Evolutionary conservation across 306 rosid species (phyloP).

Genomic region (Lathyrus aphaca): DNA sequence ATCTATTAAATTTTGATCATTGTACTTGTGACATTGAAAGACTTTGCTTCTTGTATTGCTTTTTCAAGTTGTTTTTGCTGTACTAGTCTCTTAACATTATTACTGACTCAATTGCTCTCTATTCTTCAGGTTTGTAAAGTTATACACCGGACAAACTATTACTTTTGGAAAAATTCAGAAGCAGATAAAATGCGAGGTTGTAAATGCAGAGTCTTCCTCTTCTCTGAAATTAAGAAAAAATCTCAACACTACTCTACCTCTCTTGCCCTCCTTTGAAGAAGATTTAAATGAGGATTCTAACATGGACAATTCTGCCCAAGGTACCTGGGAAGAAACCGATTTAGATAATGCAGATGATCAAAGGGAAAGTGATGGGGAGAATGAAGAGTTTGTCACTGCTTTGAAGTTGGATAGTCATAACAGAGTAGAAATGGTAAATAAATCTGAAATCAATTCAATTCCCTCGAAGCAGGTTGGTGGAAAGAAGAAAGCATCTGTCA

Average conservation of each 20-base stretch:
- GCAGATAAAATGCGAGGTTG: slow-evolving; percentile 72
- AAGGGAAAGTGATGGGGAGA: slow-evolving; percentile 43
- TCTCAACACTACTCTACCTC: slow-evolving; percentile 27
- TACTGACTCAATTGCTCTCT: slow-evolving; percentile 13
- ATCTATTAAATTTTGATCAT: slow-evolving; percentile 10
- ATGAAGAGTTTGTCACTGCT: slow-evolving; percentile 33
- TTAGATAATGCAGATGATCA: slow-evolving; percentile 49
- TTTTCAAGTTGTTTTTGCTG: slow-evolving; percentile 24
- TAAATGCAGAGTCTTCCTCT: slow-evolving; percentile 42
- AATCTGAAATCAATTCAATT: slow-evolving; percentile 38
- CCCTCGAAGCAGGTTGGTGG: slow-evolving; percentile 40
- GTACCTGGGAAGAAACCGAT: slow-evolving; percentile 43
- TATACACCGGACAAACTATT: slow-evolving; percentile 58
- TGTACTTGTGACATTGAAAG: slow-evolving; percentile 13
- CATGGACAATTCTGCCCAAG: slow-evolving; percentile 37
- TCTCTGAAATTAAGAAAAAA: slow-evolving; percentile 27
- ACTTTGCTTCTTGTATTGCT: not conserved
- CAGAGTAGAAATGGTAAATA: slow-evolving; percentile 37
- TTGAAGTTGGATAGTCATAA: slow-evolving; percentile 37
- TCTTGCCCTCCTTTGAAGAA: slow-evolving; percentile 39
- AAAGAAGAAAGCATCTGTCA: slow-evolving; percentile 42
- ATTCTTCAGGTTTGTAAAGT: slow-evolving; percentile 64
- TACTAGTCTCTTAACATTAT: slow-evolving; percentile 12
- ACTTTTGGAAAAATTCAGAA: slow-evolving; percentile 80
- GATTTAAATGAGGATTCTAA: slow-evolving; percentile 31